A percentile compares a stretch with the other conserved stretches of the same genome.
Evolutionary conservation across 768 basidiomycete species (phyloP).

Genomic region (Mycena polygramma): DNA sequence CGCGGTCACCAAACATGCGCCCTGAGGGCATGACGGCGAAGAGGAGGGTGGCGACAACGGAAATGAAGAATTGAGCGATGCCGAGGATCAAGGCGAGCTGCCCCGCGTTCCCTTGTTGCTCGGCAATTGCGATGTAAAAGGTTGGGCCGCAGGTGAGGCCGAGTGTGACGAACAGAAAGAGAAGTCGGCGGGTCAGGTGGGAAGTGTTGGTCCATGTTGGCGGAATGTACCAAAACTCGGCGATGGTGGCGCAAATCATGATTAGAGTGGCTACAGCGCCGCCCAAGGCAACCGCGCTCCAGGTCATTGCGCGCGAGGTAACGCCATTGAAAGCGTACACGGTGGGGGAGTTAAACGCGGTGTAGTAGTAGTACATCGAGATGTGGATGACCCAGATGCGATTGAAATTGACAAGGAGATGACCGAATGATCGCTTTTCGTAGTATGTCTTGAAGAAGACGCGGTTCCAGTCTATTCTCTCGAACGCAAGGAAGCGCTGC

Average conservation of each 20-base stretch:
- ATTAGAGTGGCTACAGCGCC: slow-evolving; percentile 96
- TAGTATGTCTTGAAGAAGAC: slow-evolving; percentile 99
- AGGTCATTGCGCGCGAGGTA: slow-evolving; percentile 83
- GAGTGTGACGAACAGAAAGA: slow-evolving; percentile 92
- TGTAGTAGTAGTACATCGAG: slow-evolving; percentile 96
- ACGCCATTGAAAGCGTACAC: slow-evolving; percentile 76
- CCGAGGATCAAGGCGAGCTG: slow-evolving; percentile 91
- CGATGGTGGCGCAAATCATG: slow-evolving; percentile 94
- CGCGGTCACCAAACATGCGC: slow-evolving; percentile 98
- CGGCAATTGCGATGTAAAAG: slow-evolving; percentile 92
- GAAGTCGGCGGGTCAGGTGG: slow-evolving; percentile 90
- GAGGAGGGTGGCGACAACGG: slow-evolving; percentile 85
- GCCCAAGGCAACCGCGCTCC: slow-evolving; percentile 95
- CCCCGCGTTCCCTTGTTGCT: slow-evolving; percentile 72
- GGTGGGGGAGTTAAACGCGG: slow-evolving; percentile 91
- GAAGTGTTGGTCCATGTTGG: slow-evolving; percentile 99
- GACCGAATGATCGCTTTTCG: slow-evolving; percentile 96
- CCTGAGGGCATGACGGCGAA: slow-evolving; percentile 96
- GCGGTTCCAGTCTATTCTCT: slow-evolving; percentile 95
- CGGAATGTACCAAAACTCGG: slow-evolving; percentile 98
- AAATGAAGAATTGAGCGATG: slow-evolving; percentile 96
- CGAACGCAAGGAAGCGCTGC: slow-evolving; percentile 97
- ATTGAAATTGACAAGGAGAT: slow-evolving; percentile 99
- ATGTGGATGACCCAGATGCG: slow-evolving; percentile 99
- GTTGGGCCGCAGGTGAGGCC: slow-evolving; percentile 94